Evolutionary conservation across 345 rosid species (phyloP), one percentile per base, ranked within the genome.

Genomic region (Physaria fendleri): DNA sequence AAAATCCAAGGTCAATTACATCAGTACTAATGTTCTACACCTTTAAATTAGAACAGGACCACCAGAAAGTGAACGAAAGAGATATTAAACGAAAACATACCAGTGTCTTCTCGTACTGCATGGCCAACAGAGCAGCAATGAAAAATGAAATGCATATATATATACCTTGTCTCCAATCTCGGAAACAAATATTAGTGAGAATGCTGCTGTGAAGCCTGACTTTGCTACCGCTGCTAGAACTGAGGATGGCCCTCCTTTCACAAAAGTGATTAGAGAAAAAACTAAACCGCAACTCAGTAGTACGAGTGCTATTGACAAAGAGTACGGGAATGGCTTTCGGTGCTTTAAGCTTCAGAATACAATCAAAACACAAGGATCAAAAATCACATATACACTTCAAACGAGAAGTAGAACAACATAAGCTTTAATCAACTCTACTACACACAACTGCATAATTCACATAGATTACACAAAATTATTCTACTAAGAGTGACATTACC

Each of bases 131-230:
- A 25, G 91, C 99, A 65, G 97, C 99, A 61, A 89, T 89, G 68
- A 93, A 93, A 79, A 93, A 93, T 43, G 97, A 20, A 4, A 23
- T 6, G 11, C 3, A 22, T 20, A 25, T 23, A 52, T 49, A 14
- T 11, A 22, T 80, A 89, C 99, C 99, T 89, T 93, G 80, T 89
- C 99, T 59, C 99, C 99, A 24, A 93, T 89, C 79, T 93, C 99
- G 8, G 99, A 93, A 64, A 93, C 94, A 80, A 89, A 86, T 68
- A 93, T 93, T 45, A 93, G 74, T 16, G 85, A 77, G 88, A 93
- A 93, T 48, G 99, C 99, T 63, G 99, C 99, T 23, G 97, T 82
- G 66, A 93, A 81, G 61, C 99, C 99, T 37, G 99, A 89, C 77
- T 93, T 93, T 44, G 99, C 78, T 32, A 89, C 80, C 7, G 94